Evolutionary conservation across 2,329 filamentous ascomycete genomes (phyloP).

Genomic region (Cytospora leucostoma): DNA sequence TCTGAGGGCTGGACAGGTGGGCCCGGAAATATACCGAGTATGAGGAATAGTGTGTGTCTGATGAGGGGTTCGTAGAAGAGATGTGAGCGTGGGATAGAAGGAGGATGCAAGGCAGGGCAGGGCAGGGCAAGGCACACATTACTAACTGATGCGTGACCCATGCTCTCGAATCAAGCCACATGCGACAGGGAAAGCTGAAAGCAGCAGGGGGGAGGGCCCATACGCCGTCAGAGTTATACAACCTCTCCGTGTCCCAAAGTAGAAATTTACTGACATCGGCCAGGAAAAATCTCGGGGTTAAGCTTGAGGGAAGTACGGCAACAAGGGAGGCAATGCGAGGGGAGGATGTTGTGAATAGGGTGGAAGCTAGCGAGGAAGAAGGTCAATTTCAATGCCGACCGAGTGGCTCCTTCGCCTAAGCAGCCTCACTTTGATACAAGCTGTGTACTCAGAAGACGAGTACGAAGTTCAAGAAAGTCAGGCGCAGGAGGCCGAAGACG

Average conservation of each 20-base stretch:
- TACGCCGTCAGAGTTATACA: constrained; percentile 14
- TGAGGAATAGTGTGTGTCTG: neutral
- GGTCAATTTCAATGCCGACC: constrained; percentile 3
- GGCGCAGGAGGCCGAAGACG: neutral
- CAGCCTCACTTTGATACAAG: constrained; percentile 1
- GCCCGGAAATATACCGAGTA: constrained; percentile 3
- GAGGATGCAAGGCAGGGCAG: constrained; percentile 6
- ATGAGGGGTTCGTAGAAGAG: constrained; percentile 2
- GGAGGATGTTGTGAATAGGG: neutral
- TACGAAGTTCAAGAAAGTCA: neutral
- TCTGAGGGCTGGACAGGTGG: constrained; percentile 5
- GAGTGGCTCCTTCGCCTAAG: constrained; percentile 1
- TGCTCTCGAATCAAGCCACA: neutral
- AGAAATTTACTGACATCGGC: constrained; percentile 5
- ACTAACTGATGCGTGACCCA: constrained; percentile 19
- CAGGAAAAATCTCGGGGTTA: neutral
- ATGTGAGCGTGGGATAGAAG: neutral
- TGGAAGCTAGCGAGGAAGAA: neutral
- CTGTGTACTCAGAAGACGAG: constrained; percentile 8
- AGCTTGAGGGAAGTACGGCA: neutral
- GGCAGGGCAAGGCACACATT: too few species aligned
- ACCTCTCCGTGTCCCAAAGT: constrained; percentile 18
- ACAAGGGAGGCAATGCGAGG: neutral
- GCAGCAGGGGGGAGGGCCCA: constrained; percentile 4
- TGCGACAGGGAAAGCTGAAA: neutral